A percentile compares a stretch with the other conserved stretches of the same genome.
Evolutionary conservation across 2,329 filamentous ascomycete species (phyloP).

Genomic region (Pseudocercospora eumusae): DNA sequence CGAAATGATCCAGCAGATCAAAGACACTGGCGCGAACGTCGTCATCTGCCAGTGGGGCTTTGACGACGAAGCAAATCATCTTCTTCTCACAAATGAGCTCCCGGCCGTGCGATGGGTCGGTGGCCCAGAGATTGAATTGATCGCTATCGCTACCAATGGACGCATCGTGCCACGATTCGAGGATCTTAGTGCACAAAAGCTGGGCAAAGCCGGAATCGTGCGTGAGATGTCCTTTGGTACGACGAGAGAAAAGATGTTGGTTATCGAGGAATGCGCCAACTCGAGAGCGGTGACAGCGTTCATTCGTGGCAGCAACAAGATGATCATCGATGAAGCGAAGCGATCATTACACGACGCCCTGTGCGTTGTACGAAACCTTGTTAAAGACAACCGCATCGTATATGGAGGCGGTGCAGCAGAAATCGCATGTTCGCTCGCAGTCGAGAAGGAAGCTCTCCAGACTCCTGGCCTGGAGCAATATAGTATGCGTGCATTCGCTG

Average conservation of each 20-base stretch:
- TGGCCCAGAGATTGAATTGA: constrained; percentile 95
- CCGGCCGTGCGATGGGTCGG: constrained; percentile 98
- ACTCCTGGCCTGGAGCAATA: constrained; percentile 98
- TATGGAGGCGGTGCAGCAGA: constrained; percentile 97
- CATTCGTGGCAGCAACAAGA: constrained; percentile 97
- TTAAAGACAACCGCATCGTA: constrained; percentile 93
- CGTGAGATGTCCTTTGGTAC: constrained; percentile 96
- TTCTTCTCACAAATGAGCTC: constrained; percentile 91
- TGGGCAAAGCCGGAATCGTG: constrained; percentile 85
- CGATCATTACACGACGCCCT: constrained; percentile 95
- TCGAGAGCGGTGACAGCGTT: constrained; percentile 95
- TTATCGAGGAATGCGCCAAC: constrained; percentile 99
- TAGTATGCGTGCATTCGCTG: constrained; percentile 95
- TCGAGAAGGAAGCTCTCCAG: constrained; percentile 87
- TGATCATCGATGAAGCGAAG: constrained; percentile 99
- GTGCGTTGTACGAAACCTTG: constrained; percentile 95
- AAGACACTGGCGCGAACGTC: constrained; percentile 93
- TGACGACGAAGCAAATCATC: constrained; percentile 97
- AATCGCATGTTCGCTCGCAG: constrained; percentile 93
- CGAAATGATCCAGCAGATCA: constrained; percentile 98
- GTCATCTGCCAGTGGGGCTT: constrained; percentile 99
- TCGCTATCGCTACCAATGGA: constrained; percentile 97
- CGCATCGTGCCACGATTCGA: constrained; percentile 97
- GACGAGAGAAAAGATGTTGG: constrained; percentile 97
- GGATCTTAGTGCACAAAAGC: constrained; percentile 85